phyloP scores from a whole-genome alignment of 345 rosid species.

The Heritiera littoralis region DNA sequence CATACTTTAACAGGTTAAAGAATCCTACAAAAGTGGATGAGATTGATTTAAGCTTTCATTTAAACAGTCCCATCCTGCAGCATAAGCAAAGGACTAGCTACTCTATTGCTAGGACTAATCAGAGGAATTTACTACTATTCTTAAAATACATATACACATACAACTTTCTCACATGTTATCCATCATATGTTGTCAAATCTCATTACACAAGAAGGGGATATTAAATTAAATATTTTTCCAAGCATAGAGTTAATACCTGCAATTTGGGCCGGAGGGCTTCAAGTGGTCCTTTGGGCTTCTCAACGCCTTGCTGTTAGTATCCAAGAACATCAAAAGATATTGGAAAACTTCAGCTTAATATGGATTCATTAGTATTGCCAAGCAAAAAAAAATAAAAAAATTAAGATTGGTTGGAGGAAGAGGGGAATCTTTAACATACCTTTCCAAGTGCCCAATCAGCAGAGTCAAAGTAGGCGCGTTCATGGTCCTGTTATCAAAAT shows the following conservation, averaged over 20 bases:
- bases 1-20: neutral
- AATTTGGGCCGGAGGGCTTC: conserved; percentile 99
- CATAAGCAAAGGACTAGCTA: conserved; percentile 2
- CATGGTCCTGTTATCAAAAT: conserved; percentile 71
- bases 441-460: conserved; percentile 99
- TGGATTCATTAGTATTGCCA: conserved; percentile 5
- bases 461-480: conserved; percentile 96
- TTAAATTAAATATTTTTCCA: neutral
- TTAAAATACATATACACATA: neutral
- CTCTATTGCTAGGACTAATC: neutral
- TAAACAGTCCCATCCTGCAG: neutral
- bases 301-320: conserved; percentile 87
- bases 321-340: conserved; percentile 8
- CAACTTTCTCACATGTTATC: neutral
- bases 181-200: neutral
- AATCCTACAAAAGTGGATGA: neutral
- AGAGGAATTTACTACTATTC: neutral
- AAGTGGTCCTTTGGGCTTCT: conserved; percentile 97
- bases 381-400: conserved; percentile 9
- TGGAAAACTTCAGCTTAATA: conserved; percentile 20
- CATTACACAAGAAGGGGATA: neutral
- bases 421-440: conserved; percentile 38
- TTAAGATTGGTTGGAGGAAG: neutral
- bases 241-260: conserved; percentile 56
- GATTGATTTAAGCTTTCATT: conserved; percentile 1